phyloP scores from a whole-genome alignment of 148 eudicot species.

The Chenopodium album region DNA sequence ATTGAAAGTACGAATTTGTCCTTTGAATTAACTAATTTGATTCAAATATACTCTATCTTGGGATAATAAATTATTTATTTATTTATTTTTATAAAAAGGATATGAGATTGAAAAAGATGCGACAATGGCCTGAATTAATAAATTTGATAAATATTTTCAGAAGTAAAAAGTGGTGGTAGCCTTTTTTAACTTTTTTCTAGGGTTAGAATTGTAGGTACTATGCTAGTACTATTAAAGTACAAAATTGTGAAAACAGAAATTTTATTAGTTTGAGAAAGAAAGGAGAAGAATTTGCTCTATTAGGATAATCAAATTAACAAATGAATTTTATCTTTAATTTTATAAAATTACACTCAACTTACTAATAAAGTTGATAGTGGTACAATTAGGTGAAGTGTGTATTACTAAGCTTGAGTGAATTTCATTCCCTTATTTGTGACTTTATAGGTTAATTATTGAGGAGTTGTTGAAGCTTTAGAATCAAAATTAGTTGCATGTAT shows the following conservation, averaged over 20 bases:
- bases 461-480: neutral
- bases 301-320: neutral
- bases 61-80: neutral
- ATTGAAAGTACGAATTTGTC: neutral
- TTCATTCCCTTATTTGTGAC: neutral
- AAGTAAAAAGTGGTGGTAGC: neutral
- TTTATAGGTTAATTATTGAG: neutral
- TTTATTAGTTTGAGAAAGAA: neutral
- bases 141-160: neutral
- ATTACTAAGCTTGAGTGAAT: neutral
- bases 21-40: neutral
- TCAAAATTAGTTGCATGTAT: neutral
- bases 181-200: too few relatives aligned
- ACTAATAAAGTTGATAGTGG: neutral
- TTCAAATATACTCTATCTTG: neutral
- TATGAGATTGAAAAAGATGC: neutral
- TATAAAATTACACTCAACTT: neutral
- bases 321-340: too few relatives aligned
- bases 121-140: neutral
- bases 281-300: too few relatives aligned
- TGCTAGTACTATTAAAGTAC: conserved; percentile 1
- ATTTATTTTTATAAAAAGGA: too few relatives aligned
- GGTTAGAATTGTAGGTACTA: neutral
- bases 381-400: neutral
- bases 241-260: neutral